Evolutionary conservation across 1,284 basidiomycete genomes (phyloP).

Genomic region (Phylloporus gajari): DNA sequence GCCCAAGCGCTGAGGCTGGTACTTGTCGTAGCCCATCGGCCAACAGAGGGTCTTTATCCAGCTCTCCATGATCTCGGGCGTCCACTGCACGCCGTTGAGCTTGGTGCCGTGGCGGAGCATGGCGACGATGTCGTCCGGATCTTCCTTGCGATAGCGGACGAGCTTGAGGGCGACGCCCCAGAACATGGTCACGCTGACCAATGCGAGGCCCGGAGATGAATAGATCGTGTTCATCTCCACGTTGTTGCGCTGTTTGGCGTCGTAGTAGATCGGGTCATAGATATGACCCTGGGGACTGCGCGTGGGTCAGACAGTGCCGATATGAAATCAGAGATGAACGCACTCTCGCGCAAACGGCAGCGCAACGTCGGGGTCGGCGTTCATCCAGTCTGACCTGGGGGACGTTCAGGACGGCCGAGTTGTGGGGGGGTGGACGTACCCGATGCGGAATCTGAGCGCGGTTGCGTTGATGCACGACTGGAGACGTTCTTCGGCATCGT

Average conservation of each 20-base stretch:
- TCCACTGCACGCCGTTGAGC: constrained; percentile 64
- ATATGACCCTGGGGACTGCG: constrained; percentile 50
- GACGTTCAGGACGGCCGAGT: constrained; percentile 10
- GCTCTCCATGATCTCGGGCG: constrained; percentile 57
- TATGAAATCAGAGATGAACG: constrained; percentile 42
- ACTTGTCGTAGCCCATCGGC: constrained; percentile 65
- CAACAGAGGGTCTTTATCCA: constrained; percentile 65
- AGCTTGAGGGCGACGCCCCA: constrained; percentile 78
- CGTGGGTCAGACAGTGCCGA: neutral
- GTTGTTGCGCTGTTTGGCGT: constrained; percentile 61
- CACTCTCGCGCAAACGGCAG: constrained; percentile 70
- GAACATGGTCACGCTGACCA: constrained; percentile 70
- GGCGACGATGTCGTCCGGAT: constrained; percentile 56
- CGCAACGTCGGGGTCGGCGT: constrained; percentile 72
- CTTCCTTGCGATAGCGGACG: constrained; percentile 67
- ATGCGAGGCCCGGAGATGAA: constrained; percentile 59
- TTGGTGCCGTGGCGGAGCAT: constrained; percentile 62
- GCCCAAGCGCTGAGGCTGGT: constrained; percentile 53
- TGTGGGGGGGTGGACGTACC: constrained; percentile 40
- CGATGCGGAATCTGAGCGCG: constrained; percentile 59
- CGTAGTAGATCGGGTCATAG: constrained; percentile 69
- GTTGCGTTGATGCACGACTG: constrained; percentile 66
- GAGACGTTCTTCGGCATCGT: constrained; percentile 62
- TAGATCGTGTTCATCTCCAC: constrained; percentile 65
- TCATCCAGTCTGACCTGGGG: constrained; percentile 72